Base-by-base conservation (phyloP, 495 filamentous ascomycete genomes). In the Tetracladium setigerum region DNA sequence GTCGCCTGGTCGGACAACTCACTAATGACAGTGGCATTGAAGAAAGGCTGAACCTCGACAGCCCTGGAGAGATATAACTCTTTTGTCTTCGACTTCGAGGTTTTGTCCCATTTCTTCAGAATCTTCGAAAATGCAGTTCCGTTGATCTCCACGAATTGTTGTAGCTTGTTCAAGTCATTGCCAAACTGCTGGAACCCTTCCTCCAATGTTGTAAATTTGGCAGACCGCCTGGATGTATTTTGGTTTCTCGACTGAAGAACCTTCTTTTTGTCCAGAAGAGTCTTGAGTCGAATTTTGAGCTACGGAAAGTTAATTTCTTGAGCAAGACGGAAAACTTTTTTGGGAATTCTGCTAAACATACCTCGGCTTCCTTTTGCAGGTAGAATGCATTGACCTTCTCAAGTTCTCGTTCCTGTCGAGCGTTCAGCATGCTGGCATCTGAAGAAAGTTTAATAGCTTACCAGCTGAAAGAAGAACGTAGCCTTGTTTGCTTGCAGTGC, bases 51-150 rank as follows among this genome's bases (percentile, higher is more conserved):
- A 39, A 96, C 89, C 66, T 98, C 92, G 41, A 97, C 91, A 10
- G 94, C 92, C 14, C 92, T 79, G 10, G 92, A 90, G 30, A 98
- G 82, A 60, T 96, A 97, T 17, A 97, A 73, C 67, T 97, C 94
- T 62, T 98, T 98, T 53, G 90, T 95, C 59, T 89, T 88, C 44
- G 92, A 97, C 77, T 98, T 98, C 47, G 91, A 95, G 14, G 94
- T 95, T 76, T 98, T 98, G 67, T 98, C 92, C 92, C 92, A 98
- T 79, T 98, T 98, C 71, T 98, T 98, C 42, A 98, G 73, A 37
- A 98, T 98, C 64, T 98, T 98, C 16, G 92, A 95, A 64, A 95
- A 94, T 18, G 89, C 92, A 10, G 86, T 95, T 55, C 90, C 91
- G 65, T 97, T 98, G 58, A 96, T 86, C 59, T 96, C 90, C 41